These are phyloP conservation scores for Elsinoe fawcettii DNA, from an alignment of 2,329 filamentous ascomycete genomes.

Conservation along the genomic window DNA sequence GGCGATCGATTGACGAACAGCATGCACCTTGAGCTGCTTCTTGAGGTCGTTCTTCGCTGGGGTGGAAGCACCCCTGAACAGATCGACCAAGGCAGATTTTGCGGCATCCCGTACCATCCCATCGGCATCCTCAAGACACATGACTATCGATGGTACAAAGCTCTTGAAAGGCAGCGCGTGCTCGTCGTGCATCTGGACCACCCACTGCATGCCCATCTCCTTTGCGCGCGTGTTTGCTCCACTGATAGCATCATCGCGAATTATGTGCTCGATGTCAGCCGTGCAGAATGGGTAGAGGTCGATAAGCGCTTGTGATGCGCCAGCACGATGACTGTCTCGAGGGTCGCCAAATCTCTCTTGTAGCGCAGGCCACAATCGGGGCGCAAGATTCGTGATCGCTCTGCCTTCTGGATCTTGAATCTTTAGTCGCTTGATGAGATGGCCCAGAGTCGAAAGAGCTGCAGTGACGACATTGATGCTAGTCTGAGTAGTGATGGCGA, in stretches of 20 bases:
- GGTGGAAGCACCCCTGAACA: slow-evolving; percentile 58
- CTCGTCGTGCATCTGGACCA: slow-evolving; percentile 75
- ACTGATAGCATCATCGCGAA: slow-evolving; percentile 69
- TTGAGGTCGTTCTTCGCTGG: slow-evolving; percentile 78
- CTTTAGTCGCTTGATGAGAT: slow-evolving; percentile 76
- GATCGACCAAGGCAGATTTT: slow-evolving; percentile 73
- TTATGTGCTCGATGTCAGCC: slow-evolving; percentile 67
- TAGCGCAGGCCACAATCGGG: slow-evolving; percentile 64
- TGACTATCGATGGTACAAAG: slow-evolving; percentile 77
- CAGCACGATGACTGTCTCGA: slow-evolving; percentile 72
- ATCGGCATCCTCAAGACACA: slow-evolving; percentile 83
- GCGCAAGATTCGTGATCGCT: slow-evolving; percentile 56
- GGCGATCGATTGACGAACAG: slow-evolving; percentile 79
- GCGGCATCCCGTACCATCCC: slow-evolving; percentile 77
- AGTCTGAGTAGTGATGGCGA: slow-evolving; percentile 68
- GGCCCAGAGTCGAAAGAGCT: slow-evolving; percentile 79
- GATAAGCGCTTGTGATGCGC: slow-evolving; percentile 66
- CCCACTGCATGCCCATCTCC: slow-evolving; percentile 77
- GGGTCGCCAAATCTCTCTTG: slow-evolving; percentile 80
- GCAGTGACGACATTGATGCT: slow-evolving; percentile 65
- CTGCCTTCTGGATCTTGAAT: slow-evolving; percentile 74
- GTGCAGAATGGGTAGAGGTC: slow-evolving; percentile 67
- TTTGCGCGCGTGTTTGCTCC: slow-evolving; percentile 79
- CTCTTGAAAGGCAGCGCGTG: slow-evolving; percentile 70
- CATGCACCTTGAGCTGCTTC: slow-evolving; percentile 73